phyloP scores from a whole-genome alignment of 768 basidiomycete genomes.

The Kondoa malvinella region DNA sequence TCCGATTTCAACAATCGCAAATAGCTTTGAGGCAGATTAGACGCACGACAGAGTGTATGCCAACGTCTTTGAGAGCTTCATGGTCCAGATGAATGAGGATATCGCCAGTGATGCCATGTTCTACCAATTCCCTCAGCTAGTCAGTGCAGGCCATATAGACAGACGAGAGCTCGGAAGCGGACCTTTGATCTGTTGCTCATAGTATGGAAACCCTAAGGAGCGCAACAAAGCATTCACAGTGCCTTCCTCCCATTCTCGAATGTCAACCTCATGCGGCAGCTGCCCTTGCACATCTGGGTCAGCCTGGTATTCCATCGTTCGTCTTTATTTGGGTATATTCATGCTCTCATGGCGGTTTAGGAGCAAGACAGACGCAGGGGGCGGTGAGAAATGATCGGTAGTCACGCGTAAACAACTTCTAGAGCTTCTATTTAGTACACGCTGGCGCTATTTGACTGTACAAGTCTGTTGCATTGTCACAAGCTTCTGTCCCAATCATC shows the following conservation, averaged over 20 bases:
- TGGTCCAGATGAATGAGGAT: conserved; percentile 65
- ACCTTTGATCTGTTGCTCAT: conserved; percentile 69
- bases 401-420: no score
- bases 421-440: no score
- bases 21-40: not conserved
- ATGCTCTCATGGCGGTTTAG: no score
- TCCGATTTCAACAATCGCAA: not conserved
- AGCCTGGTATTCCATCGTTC: no score
- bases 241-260: conserved; percentile 29
- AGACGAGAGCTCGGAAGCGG: not conserved
- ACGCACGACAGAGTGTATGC: conserved; percentile 57
- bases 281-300: not conserved
- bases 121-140: not conserved
- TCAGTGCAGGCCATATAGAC: not conserved
- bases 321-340: no score
- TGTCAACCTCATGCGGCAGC: not conserved
- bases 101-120: conserved; percentile 83
- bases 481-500: no score
- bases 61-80: conserved; percentile 70
- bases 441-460: no score
- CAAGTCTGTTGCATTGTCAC: no score
- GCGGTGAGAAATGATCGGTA: no score
- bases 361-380: no score
- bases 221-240: conserved; percentile 59
- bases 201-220: conserved; percentile 64